phyloP scores from a whole-genome alignment of 352 stramenopile genomes.

The Globisporangium parvum region DNA sequence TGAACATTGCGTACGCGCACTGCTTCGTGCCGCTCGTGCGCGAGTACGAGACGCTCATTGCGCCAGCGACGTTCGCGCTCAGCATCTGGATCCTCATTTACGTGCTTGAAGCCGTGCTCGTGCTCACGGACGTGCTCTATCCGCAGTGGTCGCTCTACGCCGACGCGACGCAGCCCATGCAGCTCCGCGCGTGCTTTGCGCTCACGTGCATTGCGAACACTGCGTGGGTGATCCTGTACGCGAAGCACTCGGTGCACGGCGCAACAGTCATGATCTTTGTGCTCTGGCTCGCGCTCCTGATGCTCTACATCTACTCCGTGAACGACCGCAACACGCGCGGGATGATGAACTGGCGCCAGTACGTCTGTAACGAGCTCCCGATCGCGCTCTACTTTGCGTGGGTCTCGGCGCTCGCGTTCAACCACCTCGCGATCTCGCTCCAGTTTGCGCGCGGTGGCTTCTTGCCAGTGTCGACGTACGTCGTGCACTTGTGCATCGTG shows the following conservation, averaged over 20 bases:
- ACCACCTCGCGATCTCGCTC: slow-evolving; percentile 60
- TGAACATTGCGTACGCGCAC: slow-evolving; percentile 67
- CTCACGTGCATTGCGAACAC: slow-evolving; percentile 62
- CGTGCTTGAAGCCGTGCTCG: slow-evolving; percentile 50
- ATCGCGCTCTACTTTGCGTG: slow-evolving; percentile 77
- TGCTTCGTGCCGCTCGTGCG: slow-evolving; percentile 35
- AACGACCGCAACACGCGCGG: slow-evolving; percentile 54
- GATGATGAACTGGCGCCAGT: slow-evolving; percentile 54
- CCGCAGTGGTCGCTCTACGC: slow-evolving; percentile 65
- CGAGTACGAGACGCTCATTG: slow-evolving; percentile 72
- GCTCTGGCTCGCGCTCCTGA: slow-evolving; percentile 64
- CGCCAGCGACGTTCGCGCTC: slow-evolving; percentile 54
- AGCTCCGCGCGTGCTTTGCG: slow-evolving; percentile 61
- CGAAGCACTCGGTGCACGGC: slow-evolving; percentile 42
- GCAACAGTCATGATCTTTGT: slow-evolving; percentile 56
- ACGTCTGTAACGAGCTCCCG: slow-evolving; percentile 68
- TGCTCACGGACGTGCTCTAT: slow-evolving; percentile 57
- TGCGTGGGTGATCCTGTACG: slow-evolving; percentile 57
- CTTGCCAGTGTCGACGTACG: slow-evolving; percentile 52
- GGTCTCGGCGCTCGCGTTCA: slow-evolving; percentile 64
- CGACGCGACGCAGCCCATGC: slow-evolving; percentile 54
- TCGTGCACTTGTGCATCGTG: slow-evolving; percentile 53
- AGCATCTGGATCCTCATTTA: slow-evolving; percentile 70
- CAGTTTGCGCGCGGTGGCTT: slow-evolving; percentile 46
- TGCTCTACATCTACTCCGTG: slow-evolving; percentile 77